A percentile compares a stretch with the other conserved stretches of the same genome.
phyloP scores from a whole-genome alignment of 164 flowering plant genomes.

The Stephania cephalantha region DNA sequence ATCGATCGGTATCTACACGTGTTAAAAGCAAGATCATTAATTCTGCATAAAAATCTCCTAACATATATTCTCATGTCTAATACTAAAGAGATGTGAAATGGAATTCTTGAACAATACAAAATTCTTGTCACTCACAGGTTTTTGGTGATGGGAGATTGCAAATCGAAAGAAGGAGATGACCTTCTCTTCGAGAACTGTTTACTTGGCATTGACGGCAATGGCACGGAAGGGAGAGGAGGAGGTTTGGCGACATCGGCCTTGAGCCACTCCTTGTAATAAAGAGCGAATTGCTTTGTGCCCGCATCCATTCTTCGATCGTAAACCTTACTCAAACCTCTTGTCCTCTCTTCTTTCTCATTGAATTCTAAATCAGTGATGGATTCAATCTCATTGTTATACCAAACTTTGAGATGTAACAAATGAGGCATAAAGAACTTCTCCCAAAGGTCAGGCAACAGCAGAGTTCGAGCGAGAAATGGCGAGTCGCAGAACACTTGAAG shows the following conservation, averaged over 20 bases:
- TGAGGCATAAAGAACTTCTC: conserved; percentile 74
- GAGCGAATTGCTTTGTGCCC: conserved; percentile 57
- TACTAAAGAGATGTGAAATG: too few species aligned
- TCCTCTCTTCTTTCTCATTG: conserved; percentile 28
- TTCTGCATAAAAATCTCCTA: neutral
- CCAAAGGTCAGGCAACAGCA: conserved; percentile 67
- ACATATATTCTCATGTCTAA: too few species aligned
- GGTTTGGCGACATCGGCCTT: conserved; percentile 37
- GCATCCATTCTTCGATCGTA: conserved; percentile 46
- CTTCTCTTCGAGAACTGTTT: conserved; percentile 22
- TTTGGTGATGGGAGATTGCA: conserved; percentile 24
- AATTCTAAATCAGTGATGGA: conserved; percentile 9
- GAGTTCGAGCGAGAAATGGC: conserved; percentile 49
- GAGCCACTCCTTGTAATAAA: conserved; percentile 66
- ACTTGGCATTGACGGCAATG: conserved; percentile 40
- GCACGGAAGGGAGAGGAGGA: conserved; percentile 43
- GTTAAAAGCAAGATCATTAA: conserved; percentile 6
- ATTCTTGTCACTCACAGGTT: conserved; percentile 34
- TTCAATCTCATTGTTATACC: conserved; percentile 52
- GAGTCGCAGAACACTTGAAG: conserved; percentile 59
- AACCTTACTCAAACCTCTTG: conserved; percentile 33
- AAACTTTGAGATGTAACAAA: conserved; percentile 59
- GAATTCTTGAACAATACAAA: neutral
- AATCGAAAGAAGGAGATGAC: conserved; percentile 30
- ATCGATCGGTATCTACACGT: conserved; percentile 40